Percentiles rank a stretch among this genome's conserved stretches.
Evolutionary conservation across 108 stramenopile species (phyloP).

Genomic region (Poteriospumella lacustris): DNA sequence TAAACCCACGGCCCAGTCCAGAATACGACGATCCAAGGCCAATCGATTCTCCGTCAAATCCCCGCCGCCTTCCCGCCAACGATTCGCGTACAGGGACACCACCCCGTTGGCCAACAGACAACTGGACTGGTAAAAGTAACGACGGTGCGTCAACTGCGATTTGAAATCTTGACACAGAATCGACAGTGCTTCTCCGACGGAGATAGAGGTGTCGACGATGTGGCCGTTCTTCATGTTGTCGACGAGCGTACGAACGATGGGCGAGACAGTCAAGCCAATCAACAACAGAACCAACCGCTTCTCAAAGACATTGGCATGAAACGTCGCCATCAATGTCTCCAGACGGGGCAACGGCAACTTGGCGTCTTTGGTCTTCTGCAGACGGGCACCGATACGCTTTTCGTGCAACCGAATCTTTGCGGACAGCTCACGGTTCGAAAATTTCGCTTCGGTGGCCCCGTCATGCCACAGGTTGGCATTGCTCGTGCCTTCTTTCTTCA

Average conservation of each 20-base stretch:
- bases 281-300: slow-evolving; percentile 18
- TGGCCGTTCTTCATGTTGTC: neutral
- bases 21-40: slow-evolving; percentile 20
- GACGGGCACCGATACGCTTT: neutral
- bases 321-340: neutral
- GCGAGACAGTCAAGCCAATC: slow-evolving; percentile 10
- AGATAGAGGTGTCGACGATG: neutral
- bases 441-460: neutral
- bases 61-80: neutral
- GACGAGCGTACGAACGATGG: neutral
- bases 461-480: neutral
- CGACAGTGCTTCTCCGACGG: slow-evolving; percentile 14
- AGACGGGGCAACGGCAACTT: neutral
- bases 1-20: slow-evolving; percentile 33
- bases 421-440: neutral
- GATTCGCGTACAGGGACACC: neutral
- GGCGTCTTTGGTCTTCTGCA: neutral
- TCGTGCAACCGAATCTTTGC: slow-evolving; percentile 17
- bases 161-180: slow-evolving; percentile 17
- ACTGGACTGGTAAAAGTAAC: slow-evolving; percentile 25
- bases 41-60: slow-evolving; percentile 30
- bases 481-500: slow-evolving; percentile 30
- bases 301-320: slow-evolving; percentile 15
- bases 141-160: neutral
- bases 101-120: neutral